A percentile compares a stretch with the other conserved stretches of the same genome.
Evolutionary conservation across 768 basidiomycete genomes (phyloP).

Genomic region (Serendipita vermifera): DNA sequence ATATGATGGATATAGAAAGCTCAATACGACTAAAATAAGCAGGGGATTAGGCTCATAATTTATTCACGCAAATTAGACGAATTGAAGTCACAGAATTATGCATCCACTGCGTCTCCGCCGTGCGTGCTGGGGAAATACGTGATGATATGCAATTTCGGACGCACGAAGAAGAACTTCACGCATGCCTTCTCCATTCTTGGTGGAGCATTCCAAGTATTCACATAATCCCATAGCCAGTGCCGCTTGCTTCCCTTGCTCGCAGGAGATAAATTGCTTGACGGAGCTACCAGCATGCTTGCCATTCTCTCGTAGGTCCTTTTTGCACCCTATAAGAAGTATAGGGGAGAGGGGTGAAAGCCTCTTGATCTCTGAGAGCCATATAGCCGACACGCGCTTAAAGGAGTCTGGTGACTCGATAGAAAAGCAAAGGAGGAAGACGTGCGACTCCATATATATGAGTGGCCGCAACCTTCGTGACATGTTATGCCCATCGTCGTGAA

Average conservation of each 20-base stretch:
- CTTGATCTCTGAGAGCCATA: background rate
- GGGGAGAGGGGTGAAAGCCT: background rate
- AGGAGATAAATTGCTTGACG: background rate
- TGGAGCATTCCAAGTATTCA: slow-evolving; percentile 2
- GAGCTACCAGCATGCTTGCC: background rate
- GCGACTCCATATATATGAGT: no score
- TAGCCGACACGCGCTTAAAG: background rate
- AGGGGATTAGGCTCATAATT: no score
- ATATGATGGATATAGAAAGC: no score
- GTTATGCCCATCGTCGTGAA: no score
- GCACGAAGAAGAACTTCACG: background rate
- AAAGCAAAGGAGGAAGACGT: background rate
- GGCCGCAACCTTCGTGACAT: no score
- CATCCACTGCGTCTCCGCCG: no score
- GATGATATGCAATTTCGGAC: no score
- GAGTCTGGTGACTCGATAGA: background rate
- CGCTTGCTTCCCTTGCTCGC: background rate
- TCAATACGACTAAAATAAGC: no score
- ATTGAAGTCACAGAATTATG: no score
- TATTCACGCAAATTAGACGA: no score
- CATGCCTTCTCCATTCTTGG: background rate
- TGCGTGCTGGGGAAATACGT: no score
- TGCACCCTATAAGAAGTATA: background rate
- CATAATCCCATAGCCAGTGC: background rate
- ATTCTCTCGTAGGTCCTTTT: background rate